Evolutionary conservation across 768 basidiomycete genomes (phyloP), one percentile per base, ranked within the genome.

Genomic region (Boletus rubropictus): DNA sequence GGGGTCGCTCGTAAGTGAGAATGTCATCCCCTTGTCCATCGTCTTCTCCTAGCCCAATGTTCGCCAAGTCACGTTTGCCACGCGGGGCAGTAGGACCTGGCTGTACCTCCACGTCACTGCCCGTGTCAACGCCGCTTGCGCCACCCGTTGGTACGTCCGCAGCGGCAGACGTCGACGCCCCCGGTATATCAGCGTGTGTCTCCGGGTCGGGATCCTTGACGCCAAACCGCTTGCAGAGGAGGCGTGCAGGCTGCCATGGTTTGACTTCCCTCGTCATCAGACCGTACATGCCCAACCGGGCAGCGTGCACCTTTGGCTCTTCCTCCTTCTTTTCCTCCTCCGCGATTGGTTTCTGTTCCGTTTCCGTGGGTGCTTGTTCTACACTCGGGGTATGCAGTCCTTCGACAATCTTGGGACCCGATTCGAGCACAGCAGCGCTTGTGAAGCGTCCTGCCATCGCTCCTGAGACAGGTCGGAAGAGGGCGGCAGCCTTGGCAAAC

Each of bases 401-500:
- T 61, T 84, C 86, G 25, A 79, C 59, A 11, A 80, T 62, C 46
- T 78, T 74, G 5, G 84, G 78, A 1, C 78, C 84, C 5, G 67
- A 62, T 22, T 90, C 89, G n/a, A 89, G 67, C 12, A 83, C 74
- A 0, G 78, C 77, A 0, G 89, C 89, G 47, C 80, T 86, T 5
- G 87, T 91, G 66, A 98, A 98, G n/a, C 95, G 78, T 18, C 82
- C 86, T 0, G 92, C 91, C 89, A 98, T 97, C 14, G 90, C 89
- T 3, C 86, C 89, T 0, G 82, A 79, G 54, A 94, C 80, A 0
- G 96, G 96, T 57, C 91, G 91, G 72, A 97, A 98, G 24, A 98
- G 79, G 21, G 77, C 69, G 0, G 95, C 95, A 0, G 91, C 77
- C 61, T 92, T 89, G 2, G 88, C 80, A 53, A 91, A 97, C 56